A percentile compares a stretch with the other conserved stretches of the same genome.
Conservation (phyloP, 441 rosid species). For the California macrophylla region DNA sequence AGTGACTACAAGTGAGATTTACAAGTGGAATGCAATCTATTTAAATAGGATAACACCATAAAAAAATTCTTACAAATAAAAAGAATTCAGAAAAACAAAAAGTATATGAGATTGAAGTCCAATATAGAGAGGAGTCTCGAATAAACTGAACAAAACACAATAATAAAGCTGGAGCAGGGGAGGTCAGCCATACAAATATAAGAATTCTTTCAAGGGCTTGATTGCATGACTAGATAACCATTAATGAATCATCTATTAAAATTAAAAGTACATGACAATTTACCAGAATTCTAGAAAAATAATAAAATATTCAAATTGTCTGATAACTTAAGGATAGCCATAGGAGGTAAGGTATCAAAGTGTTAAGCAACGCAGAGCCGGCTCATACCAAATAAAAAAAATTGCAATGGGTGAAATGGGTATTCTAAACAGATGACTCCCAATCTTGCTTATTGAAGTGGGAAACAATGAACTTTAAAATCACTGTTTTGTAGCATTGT, state of each 20-base stretch:
- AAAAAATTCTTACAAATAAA: neutral
- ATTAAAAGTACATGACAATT: neutral
- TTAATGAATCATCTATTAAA: neutral
- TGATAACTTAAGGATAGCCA: neutral
- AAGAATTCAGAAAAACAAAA: neutral
- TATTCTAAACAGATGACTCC: neutral
- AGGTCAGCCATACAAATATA: neutral
- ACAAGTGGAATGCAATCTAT: neutral
- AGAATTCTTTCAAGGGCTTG: neutral
- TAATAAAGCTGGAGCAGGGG: neutral
- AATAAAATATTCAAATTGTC: neutral
- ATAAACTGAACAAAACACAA: neutral
- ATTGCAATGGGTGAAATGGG: conserved; percentile 1
- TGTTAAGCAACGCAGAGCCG: neutral
- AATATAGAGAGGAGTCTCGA: neutral
- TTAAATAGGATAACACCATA: neutral
- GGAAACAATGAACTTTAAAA: neutral
- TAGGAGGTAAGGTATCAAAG: neutral
- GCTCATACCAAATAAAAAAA: neutral
- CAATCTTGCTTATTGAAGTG: neutral
- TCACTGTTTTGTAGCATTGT: neutral
- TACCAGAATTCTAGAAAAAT: neutral
- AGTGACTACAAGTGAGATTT: neutral
- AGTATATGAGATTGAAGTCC: neutral
- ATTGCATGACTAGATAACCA: neutral